Conservation (phyloP, 768 basidiomycete genomes). For the Artomyces pyxidatus region DNA sequence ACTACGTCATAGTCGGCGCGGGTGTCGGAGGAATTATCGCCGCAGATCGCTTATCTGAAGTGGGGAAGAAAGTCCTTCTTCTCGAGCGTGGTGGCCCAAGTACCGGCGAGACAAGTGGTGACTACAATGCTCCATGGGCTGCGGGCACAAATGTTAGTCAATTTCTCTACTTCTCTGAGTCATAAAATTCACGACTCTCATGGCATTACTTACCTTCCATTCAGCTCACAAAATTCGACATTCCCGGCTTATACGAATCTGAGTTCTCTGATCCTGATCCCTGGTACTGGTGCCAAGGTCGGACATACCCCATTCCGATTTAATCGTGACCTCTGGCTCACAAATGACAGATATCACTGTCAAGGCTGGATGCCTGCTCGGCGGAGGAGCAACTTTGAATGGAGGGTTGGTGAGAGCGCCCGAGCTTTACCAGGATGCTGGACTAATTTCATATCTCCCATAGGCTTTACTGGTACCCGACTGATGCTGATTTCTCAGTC, state of each 20-base stretch:
- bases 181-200: not conserved
- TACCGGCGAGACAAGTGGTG: slow-evolving; percentile 50
- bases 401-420: slow-evolving; percentile 38
- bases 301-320: not conserved
- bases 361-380: slow-evolving; percentile 56
- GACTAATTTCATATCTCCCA: too few relatives aligned
- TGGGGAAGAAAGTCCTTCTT: slow-evolving; percentile 54
- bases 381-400: slow-evolving; percentile 59
- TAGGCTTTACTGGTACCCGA: slow-evolving; percentile 46
- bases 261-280: slow-evolving; percentile 51
- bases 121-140: slow-evolving; percentile 44
- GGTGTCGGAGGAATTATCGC: slow-evolving; percentile 52
- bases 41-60: slow-evolving; percentile 51
- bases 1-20: slow-evolving; percentile 47
- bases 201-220: too few relatives aligned
- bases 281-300: slow-evolving; percentile 62
- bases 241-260: slow-evolving; percentile 57
- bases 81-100: slow-evolving; percentile 59
- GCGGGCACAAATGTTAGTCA: slow-evolving; percentile 36
- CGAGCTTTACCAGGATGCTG: not conserved
- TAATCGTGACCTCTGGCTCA: not conserved
- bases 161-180: too few relatives aligned
- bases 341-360: slow-evolving; percentile 39
- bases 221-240: slow-evolving; percentile 57
- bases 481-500: slow-evolving; percentile 41